Evolutionary conservation across 2,329 filamentous ascomycete genomes (phyloP).

Genomic region (Alternaria gansuensis): DNA sequence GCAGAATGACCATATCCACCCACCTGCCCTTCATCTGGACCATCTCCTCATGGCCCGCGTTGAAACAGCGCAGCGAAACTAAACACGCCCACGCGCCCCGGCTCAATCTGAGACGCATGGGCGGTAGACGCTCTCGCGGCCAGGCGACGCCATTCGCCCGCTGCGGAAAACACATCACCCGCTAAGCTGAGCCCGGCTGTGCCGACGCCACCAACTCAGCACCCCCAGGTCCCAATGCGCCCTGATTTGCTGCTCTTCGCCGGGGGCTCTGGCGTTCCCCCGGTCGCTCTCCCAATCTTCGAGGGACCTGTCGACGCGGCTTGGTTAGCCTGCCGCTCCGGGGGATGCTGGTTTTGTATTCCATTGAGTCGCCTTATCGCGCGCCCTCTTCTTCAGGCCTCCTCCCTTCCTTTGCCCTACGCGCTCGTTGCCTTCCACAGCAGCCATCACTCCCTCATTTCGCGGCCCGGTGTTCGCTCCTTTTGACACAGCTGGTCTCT

Average conservation of each 20-base stretch:
- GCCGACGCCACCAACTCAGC: slow-evolving; percentile 17
- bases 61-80: slow-evolving; percentile 38
- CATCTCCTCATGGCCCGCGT: slow-evolving; percentile 22
- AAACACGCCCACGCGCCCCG: slow-evolving; percentile 27
- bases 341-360: slow-evolving; percentile 37
- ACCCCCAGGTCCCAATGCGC: slow-evolving; percentile 17
- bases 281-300: slow-evolving; percentile 40
- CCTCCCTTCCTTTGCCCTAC: slow-evolving; percentile 41
- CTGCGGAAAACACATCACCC: slow-evolving; percentile 26
- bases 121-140: slow-evolving; percentile 27
- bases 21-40: slow-evolving; percentile 20
- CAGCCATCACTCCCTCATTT: slow-evolving; percentile 41
- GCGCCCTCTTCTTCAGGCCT: slow-evolving; percentile 36
- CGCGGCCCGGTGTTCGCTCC: slow-evolving; percentile 52
- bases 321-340: slow-evolving; percentile 27
- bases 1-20: neutral
- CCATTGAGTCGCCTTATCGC: slow-evolving; percentile 24
- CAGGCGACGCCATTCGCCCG: slow-evolving; percentile 26
- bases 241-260: slow-evolving; percentile 32
- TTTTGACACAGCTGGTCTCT: slow-evolving; percentile 50
- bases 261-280: slow-evolving; percentile 33
- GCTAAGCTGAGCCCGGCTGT: slow-evolving; percentile 29
- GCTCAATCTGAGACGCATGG: slow-evolving; percentile 40
- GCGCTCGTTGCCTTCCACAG: slow-evolving; percentile 37
- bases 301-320: slow-evolving; percentile 39